phyloP scores from a whole-genome alignment of 306 rosid genomes.

The Mimosa bimucronata region DNA sequence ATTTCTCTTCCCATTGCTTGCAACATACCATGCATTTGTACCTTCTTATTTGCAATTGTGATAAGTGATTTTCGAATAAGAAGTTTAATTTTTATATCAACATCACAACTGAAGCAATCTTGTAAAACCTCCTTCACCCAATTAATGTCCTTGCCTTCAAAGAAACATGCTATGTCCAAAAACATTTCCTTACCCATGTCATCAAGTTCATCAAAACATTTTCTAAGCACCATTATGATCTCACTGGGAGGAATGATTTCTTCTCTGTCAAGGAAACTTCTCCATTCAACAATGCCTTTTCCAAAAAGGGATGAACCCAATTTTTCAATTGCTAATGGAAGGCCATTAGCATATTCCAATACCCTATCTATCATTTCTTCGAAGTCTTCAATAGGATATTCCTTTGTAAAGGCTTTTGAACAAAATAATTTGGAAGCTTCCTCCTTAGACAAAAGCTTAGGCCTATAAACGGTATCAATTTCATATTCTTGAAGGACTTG shows the following conservation, averaged over 20 bases:
- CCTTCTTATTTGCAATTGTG: not conserved
- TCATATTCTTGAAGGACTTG: not conserved
- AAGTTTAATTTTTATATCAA: not conserved
- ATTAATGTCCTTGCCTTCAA: not conserved
- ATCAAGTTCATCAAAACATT: not conserved
- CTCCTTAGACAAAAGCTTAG: not conserved
- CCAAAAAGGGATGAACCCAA: not conserved
- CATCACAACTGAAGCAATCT: not conserved
- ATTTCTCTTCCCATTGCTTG: slow-evolving; percentile 17
- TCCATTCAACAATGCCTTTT: not conserved
- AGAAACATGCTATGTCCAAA: not conserved
- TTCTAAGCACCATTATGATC: not conserved
- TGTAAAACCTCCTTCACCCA: not conserved
- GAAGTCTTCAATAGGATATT: not conserved
- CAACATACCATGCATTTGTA: slow-evolving; percentile 30
- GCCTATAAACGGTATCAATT: not conserved
- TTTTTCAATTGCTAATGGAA: not conserved
- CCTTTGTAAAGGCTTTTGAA: not conserved
- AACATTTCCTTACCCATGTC: not conserved
- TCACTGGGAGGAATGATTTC: not conserved
- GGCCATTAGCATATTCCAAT: not conserved
- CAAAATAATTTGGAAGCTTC: not conserved
- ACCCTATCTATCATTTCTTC: not conserved
- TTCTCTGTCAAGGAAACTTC: not conserved
- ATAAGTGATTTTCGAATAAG: slow-evolving; percentile 33